Base-by-base conservation (phyloP, 345 rosid species). In the Citropsis articulata region DNA sequence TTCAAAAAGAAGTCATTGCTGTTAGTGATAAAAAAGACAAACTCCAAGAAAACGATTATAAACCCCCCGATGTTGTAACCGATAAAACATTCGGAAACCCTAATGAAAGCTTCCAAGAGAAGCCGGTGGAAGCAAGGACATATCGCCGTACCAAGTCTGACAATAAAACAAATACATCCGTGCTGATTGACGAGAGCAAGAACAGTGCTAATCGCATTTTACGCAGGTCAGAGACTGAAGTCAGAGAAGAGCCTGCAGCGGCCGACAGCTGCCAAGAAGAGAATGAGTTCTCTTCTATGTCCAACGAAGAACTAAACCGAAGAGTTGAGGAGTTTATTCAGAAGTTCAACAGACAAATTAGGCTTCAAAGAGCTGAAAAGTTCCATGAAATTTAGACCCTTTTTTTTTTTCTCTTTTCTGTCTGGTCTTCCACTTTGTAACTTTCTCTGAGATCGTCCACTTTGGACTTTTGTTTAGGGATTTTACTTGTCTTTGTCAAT, bases 271-370 rank as follows among this genome's bases (percentile, higher is more conserved):
- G 57, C 57, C 57, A 84, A 68, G 87, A 89, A 57, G 85, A 78
- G 9, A 82, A 89, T 56, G 90, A 89, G 84, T 91, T 87, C 64
- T 88, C 92, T 27, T 84, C 76, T 38, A 71, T 94, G 97, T 92
- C 97, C 5, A 75, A 88, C 63, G 97, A 93, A 71, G 98, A 94
- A 70, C 69, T 93, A 71, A 91, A 94, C 69, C 77, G 69, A 75
- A 86, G 94, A 76, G 89, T 90, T 14, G 97, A 94, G 80, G 96
- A 94, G 25, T 92, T 94, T 25, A 94, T 94, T 79, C 84, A 81
- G 68, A 82, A 77, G 66, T 89, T 86, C 82, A 91, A 89, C 73
- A 85, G 76, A 79, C 87, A 92, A 69, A 88, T 92, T 71, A 84
- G 90, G 79, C 85, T 83, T 57, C 96, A 90, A 73, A 81, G 69